Base-by-base conservation (phyloP, 1,284 basidiomycete genomes). In the Moniliophthora roreri region DNA sequence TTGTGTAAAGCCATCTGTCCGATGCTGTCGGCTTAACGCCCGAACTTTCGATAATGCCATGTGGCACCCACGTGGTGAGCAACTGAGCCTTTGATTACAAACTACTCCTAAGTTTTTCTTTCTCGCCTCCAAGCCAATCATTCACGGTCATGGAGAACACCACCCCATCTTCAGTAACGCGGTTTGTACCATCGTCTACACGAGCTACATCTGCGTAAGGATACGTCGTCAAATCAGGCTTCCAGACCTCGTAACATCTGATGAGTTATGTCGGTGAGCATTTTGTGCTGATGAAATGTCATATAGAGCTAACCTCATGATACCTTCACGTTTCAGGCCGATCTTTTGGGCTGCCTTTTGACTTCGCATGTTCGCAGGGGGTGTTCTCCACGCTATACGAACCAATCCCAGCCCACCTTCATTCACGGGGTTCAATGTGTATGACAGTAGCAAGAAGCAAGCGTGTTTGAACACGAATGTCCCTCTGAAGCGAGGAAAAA, bases 101-200 rank as follows among this genome's bases (percentile, higher is more conserved):
- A 9, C 10, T 37, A 16, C 16, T 55, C 45, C 20, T n/a, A 18
- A 34, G 13, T 9, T 15, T 21, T 34, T 36, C 51, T 56, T 56
- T 32, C 55, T 54, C 10, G 16, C 52, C 53, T 20, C 47, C 18
- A 15, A 59, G 48, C 61, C 57, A 62, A 28, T 62, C 57, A 34
- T 58, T 51, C 32, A 55, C 50, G 7, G 59, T 62, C 59, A 60
- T 59, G n/a, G 60, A 62, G 57, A 57, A 62, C 35, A 60, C 57
- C 9, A 60, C 56, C 4, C 57, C 61, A 54, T 62, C 59, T 41
- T 62, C 57, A 11, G 58, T 62, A 50, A 50, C 53, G n/a, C 59
- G 54, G 10, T 58, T 52, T 1, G 59, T 54, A 20, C 54, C 58
- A 38, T 62, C 61, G 10, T 54, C 52, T 11, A 60, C 46, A 6